Evolutionary conservation across 768 basidiomycete genomes (phyloP), one percentile per base, ranked within the genome.

Genomic region (Mycena sanguinolenta): DNA sequence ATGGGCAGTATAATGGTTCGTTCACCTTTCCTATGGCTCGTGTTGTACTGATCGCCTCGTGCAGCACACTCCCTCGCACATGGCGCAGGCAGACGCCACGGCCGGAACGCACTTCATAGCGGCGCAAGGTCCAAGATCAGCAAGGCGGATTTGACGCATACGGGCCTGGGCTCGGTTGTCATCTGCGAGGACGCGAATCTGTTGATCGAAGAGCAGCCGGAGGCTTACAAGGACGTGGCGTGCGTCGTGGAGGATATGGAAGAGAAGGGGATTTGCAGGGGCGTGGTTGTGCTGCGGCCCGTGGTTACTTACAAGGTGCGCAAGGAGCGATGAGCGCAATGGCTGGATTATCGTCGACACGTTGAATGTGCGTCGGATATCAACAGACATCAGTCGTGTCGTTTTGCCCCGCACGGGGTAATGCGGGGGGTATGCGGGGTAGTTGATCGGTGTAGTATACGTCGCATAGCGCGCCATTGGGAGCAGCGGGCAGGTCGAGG

Each of bases 241-340:
- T 77, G 76, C 55, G 82, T 82, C 14, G 79, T 84, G 8, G 77
- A 79, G 16, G 82, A 83, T 59, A 80, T 83, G 80, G 75, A 77
- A 65, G 76, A 76, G 9, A 54, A 67, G 46, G 77, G 77, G 2
- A 74, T 81, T 3, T 81, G 79, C 54, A 73, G 60, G 61, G 75
- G 77, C 5, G 76, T 81, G 8, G 80, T 77, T 13, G 60, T 76
- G 16, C 72, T 84, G 52, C 74, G 81, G 21, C 82, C 83, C 5
- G 73, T 82, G 23, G 82, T 84, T 4, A 84, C 79, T 3, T 84
- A 81, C 69, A 84, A 84, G 67, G 76, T 82, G 30, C 73, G 81
- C 19, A 72, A 73, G 57, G 70, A 65, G 16, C 39, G 61, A 63
- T 69, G 19, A 63, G 13, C 19, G 17, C n/a, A n/a, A n/a, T n/a